Conservation (phyloP, 2,329 filamentous ascomycete species). For the Endocalyx cinctus region DNA sequence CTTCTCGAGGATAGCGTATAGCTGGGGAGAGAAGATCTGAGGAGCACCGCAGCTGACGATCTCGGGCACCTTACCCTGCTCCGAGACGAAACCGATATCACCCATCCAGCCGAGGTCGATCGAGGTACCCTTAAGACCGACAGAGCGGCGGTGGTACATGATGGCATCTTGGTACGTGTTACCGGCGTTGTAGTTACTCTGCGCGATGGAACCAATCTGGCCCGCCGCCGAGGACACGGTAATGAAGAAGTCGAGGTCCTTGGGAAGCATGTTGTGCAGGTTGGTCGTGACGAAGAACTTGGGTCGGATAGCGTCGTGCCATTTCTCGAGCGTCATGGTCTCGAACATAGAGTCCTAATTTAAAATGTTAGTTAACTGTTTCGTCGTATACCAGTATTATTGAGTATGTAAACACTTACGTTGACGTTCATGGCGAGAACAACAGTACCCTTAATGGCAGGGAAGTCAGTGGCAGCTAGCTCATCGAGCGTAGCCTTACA, state of each 20-base stretch:
- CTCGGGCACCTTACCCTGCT: conserved; percentile 24
- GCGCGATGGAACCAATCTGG: conserved; percentile 25
- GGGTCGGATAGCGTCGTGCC: conserved; percentile 18
- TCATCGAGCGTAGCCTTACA: conserved; percentile 19
- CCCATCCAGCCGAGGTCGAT: conserved; percentile 24
- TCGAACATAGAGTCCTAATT: conserved; percentile 25
- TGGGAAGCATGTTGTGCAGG: conserved; percentile 22
- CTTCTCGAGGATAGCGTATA: conserved; percentile 20
- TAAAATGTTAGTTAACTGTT: conserved; percentile 2
- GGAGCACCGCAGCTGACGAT: conserved; percentile 22
- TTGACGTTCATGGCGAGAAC: conserved; percentile 24
- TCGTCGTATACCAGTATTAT: too few relatives aligned
- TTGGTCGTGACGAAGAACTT: conserved; percentile 23
- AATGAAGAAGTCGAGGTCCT: conserved; percentile 26
- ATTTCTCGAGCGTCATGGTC: conserved; percentile 22
- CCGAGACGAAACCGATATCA: conserved; percentile 23
- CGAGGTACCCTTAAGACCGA: conserved; percentile 20
- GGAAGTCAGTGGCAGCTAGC: conserved; percentile 18
- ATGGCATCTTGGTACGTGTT: conserved; percentile 26
- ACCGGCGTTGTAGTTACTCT: conserved; percentile 26
- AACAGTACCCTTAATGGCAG: conserved; percentile 18
- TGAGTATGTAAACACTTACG: conserved; percentile 11
- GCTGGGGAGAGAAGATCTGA: conserved; percentile 18
- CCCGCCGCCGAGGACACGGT: conserved; percentile 22
- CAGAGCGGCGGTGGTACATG: conserved; percentile 20